phyloP scores from a whole-genome alignment of 306 rosid genomes.

The Purshia tridentata region DNA sequence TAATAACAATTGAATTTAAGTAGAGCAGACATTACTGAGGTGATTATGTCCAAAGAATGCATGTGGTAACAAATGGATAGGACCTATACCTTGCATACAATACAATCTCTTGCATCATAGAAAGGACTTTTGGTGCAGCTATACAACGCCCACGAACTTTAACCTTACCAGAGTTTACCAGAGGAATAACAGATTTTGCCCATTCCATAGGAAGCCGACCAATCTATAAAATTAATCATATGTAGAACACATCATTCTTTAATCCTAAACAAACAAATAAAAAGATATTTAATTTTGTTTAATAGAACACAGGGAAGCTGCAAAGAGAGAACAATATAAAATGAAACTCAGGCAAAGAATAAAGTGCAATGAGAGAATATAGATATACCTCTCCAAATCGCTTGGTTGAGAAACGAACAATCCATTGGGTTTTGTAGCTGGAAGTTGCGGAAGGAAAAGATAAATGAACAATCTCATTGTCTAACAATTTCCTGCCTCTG shows the following conservation, averaged over 20 bases:
- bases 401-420: constrained; percentile 76
- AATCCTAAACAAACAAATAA: not conserved
- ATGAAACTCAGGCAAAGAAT: not conserved
- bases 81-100: constrained; percentile 56
- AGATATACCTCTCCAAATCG: constrained; percentile 63
- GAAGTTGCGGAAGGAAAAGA: constrained; percentile 33
- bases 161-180: constrained; percentile 53
- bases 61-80: not conserved
- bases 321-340: too few species aligned
- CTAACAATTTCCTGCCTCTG: constrained; percentile 60
- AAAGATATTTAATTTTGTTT: not conserved
- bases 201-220: constrained; percentile 90
- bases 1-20: constrained; percentile 5
- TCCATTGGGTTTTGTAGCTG: constrained; percentile 44
- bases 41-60: not conserved
- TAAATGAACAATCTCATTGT: constrained; percentile 75
- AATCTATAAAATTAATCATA: constrained; percentile 42
- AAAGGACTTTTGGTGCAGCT: constrained; percentile 54
- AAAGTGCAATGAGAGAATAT: not conserved
- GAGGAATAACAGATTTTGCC: constrained; percentile 67
- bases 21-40: not conserved
- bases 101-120: constrained; percentile 68
- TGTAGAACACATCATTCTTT: not conserved
- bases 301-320: not conserved
- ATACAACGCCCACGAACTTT: constrained; percentile 61